Evolutionary conservation across 2,329 filamentous ascomycete species (phyloP).

Genomic region (Fusarium coicis): DNA sequence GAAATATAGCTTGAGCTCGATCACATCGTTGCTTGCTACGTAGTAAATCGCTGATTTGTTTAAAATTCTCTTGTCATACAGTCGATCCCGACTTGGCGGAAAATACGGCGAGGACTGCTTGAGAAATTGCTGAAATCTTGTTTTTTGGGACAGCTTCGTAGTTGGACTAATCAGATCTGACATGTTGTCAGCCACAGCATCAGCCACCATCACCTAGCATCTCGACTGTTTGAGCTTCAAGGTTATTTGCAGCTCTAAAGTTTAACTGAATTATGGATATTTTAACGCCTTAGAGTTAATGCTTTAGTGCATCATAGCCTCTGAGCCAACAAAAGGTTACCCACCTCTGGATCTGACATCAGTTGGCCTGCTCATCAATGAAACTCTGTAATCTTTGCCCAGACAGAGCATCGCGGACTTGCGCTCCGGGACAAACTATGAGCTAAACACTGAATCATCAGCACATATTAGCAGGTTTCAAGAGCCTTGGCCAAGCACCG

Average conservation of each 20-base stretch:
- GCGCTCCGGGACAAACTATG: background rate
- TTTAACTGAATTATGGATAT: constrained; percentile 3
- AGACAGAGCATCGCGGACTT: background rate
- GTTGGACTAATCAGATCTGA: background rate
- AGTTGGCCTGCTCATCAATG: background rate
- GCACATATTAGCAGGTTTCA: constrained; percentile 12
- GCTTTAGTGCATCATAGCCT: background rate
- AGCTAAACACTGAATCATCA: constrained; percentile 22
- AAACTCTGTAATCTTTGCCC: background rate
- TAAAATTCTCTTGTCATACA: background rate
- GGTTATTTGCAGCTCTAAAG: constrained; percentile 9
- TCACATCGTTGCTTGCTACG: background rate
- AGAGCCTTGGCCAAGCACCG: background rate
- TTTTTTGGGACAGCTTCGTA: background rate
- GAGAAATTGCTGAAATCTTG: background rate
- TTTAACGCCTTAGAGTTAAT: background rate
- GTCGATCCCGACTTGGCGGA: background rate
- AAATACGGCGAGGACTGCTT: background rate
- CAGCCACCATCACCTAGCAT: background rate
- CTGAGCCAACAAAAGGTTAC: no score
- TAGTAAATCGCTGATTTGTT: background rate
- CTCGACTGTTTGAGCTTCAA: background rate
- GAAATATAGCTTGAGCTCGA: background rate
- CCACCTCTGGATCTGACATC: background rate
- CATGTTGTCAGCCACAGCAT: background rate